Conservation (phyloP, 2,329 filamentous ascomycete genomes). For the Tolypocladium inflatum region DNA sequence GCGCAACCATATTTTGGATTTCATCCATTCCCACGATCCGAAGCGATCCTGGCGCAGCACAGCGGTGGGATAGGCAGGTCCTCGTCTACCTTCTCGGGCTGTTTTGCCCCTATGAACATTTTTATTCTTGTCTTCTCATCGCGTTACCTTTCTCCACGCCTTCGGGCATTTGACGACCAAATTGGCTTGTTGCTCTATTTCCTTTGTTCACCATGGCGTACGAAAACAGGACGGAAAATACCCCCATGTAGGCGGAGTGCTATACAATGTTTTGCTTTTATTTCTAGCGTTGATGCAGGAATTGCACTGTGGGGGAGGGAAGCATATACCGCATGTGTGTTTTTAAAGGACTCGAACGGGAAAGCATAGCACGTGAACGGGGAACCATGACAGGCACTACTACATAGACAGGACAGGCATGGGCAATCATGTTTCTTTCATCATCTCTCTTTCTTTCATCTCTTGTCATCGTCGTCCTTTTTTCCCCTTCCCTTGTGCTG, state of each 20-base stretch:
- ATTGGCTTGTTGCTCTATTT: neutral
- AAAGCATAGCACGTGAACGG: neutral
- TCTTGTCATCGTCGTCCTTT: neutral
- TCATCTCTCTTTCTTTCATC: neutral
- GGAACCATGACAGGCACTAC: neutral
- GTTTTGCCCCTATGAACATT: neutral
- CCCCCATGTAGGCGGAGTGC: neutral
- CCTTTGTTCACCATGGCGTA: conserved; percentile 1
- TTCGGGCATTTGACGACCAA: neutral
- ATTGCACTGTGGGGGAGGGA: neutral
- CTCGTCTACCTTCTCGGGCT: neutral
- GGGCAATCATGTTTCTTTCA: conserved; percentile 1
- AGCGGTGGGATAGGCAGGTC: neutral
- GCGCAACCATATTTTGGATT: neutral
- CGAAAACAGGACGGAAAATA: conserved; percentile 5
- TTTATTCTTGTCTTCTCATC: conserved; percentile 6
- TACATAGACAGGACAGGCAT: neutral
- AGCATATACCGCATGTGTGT: conserved; percentile 1
- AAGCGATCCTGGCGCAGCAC: neutral
- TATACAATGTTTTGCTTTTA: neutral
- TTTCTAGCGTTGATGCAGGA: neutral
- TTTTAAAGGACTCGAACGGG: neutral
- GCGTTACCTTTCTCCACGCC: neutral
- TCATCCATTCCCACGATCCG: neutral
- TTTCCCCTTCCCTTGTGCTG: neutral